Base-by-base conservation (phyloP, 108 stramenopile genomes). In the Nannochloropsis gaditana region DNA sequence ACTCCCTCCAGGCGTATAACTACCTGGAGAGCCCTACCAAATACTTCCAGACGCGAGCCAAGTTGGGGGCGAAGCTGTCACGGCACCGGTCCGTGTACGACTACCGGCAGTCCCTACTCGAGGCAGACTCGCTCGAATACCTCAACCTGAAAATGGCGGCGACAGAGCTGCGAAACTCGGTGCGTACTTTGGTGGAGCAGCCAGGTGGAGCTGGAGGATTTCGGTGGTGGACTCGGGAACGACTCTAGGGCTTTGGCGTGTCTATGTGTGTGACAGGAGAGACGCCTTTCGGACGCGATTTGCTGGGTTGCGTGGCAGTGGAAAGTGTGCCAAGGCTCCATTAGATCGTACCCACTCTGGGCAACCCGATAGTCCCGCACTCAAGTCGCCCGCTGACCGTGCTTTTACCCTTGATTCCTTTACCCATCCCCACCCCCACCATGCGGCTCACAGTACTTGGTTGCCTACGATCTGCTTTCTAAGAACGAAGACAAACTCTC, bases 401-500 rank as follows among this genome's bases (percentile, higher is more conserved):
- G 19, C n/a, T 6, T 6, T 73, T 31, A 31, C 31, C 31, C 31
- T 31, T n/a, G 19, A 3, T n/a, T 73, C 59, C n/a, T 73, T n/a
- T 3, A n/a, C 59, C 47, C 47, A 11, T 50, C 47, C 47, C 15
- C 47, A 10, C 47, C 15, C 47, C 59, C 59, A n/a, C 59, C 4
- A 15, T 73, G 19, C 59, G 59, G 59, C 59, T 2, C 59, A 73
- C 59, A 73, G 59, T 73, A 73, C 8, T n/a, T 73, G 59, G 59
- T 73, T n/a, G 59, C 59, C 59, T 73, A 73, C n/a, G 59, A 73
- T n/a, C n/a, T 73, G 59, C 59, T 73, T n/a, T 73, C 59, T n/a
- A 73, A 73, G 6, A 73, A 73, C 59, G 59, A 73, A 73, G 59
- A 73, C 59, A 73, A 73, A n/a, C 59, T 73, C 59, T 73, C 59